Conservation (phyloP, 352 stramenopile genomes). For the Pythium diclinum region DNA sequence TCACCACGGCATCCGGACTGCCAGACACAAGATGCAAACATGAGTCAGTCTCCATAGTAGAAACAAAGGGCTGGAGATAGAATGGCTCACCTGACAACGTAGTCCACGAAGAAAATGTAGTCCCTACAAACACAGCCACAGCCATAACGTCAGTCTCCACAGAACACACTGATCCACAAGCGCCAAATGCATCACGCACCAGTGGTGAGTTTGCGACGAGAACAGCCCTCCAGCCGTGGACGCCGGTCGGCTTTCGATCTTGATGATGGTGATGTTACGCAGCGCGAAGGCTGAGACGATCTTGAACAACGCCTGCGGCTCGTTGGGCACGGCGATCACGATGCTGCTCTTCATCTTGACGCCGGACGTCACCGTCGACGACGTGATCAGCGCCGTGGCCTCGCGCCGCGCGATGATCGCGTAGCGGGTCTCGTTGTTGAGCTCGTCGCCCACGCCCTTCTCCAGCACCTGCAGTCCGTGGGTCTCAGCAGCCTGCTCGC, state of each 20-base stretch:
- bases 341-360: conserved; percentile 61
- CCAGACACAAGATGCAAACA: background rate
- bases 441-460: conserved; percentile 53
- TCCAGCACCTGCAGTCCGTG: conserved; percentile 58
- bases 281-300: conserved; percentile 76
- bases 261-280: conserved; percentile 73
- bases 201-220: conserved; percentile 65
- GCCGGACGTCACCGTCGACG: background rate
- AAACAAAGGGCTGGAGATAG: background rate
- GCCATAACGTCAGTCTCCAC: background rate
- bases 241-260: conserved; percentile 78
- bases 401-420: conserved; percentile 66
- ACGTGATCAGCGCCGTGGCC: conserved; percentile 31
- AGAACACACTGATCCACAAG: background rate
- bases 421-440: conserved; percentile 73
- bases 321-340: conserved; percentile 66
- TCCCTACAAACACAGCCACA: conserved; percentile 38
- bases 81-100: conserved; percentile 44
- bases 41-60: background rate
- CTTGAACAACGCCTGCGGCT: conserved; percentile 71
- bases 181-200: conserved; percentile 23
- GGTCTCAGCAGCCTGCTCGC: conserved; percentile 50
- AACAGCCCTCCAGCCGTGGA: conserved; percentile 59
- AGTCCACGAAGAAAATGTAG: conserved; percentile 83
- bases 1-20: conserved; percentile 34